Percentiles rank a stretch among this genome's conserved stretches.
Evolutionary conservation across 345 rosid genomes (phyloP).

Genomic region (Eucalyptus grandis): DNA sequence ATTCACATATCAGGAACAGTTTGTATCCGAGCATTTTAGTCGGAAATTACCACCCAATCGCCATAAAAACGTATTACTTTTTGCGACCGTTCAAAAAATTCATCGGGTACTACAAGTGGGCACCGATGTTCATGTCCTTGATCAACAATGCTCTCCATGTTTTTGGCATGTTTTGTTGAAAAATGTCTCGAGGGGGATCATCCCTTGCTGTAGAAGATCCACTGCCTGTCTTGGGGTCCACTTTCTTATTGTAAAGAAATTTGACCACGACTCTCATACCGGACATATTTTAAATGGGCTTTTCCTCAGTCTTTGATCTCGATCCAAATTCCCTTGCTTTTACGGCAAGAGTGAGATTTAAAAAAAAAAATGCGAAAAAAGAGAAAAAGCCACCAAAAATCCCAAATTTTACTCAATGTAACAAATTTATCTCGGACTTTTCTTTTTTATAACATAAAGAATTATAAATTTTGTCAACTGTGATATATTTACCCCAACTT

Average conservation of each 20-base stretch:
- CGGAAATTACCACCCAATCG: background rate
- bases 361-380: background rate
- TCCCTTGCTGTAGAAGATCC: background rate
- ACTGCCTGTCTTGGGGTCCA: background rate
- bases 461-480: too few relatives aligned
- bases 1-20: background rate
- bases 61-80: background rate
- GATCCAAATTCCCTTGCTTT: background rate
- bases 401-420: rapidly evolving
- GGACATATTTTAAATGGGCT: background rate
- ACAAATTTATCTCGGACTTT: too few relatives aligned
- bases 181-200: background rate
- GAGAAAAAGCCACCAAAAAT: too few relatives aligned
- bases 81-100: background rate
- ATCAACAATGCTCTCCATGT: background rate
- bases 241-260: background rate
- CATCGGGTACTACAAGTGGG: background rate
- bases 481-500: too few relatives aligned
- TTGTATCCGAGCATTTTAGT: background rate
- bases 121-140: background rate
- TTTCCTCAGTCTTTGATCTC: background rate
- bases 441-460: too few relatives aligned
- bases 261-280: background rate
- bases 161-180: background rate
- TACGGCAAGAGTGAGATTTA: background rate